A percentile compares a stretch with the other conserved stretches of the same genome.
phyloP scores from a whole-genome alignment of 2,329 filamentous ascomycete genomes.

The Tolypocladium paradoxum region DNA sequence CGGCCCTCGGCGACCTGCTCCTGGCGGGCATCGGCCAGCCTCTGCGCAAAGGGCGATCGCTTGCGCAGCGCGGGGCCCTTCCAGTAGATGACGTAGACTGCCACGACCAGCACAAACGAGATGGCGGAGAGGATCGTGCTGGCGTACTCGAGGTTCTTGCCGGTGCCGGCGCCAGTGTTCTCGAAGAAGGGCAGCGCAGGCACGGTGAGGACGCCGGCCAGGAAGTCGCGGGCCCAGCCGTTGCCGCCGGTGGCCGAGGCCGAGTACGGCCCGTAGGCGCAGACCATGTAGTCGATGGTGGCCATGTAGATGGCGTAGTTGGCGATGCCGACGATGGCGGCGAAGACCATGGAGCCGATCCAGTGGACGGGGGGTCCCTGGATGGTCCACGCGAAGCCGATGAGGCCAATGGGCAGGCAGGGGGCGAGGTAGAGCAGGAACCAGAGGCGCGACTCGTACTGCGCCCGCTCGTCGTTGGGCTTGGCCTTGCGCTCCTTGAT shows the following conservation, averaged over 20 bases:
- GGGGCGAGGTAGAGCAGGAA: conserved; percentile 53
- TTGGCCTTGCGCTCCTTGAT: conserved; percentile 38
- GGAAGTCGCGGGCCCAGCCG: conserved; percentile 61
- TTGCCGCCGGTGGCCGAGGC: conserved; percentile 69
- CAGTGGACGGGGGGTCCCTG: conserved; percentile 54
- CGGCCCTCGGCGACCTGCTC: conserved; percentile 18
- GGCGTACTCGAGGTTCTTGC: conserved; percentile 45
- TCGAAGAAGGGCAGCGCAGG: conserved; percentile 54
- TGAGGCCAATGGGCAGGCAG: conserved; percentile 53
- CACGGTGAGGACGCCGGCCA: conserved; percentile 61
- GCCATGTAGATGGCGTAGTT: conserved; percentile 69
- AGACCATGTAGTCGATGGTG: conserved; percentile 69
- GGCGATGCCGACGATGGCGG: conserved; percentile 57
- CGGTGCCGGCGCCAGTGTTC: conserved; percentile 38
- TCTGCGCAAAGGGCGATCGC: conserved; percentile 54
- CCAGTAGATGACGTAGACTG: conserved; percentile 58
- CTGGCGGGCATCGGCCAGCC: conserved; percentile 35
- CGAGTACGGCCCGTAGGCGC: conserved; percentile 61
- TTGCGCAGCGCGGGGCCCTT: conserved; percentile 49
- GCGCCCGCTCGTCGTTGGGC: conserved; percentile 44
- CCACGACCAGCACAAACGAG: conserved; percentile 47
- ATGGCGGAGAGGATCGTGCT: conserved; percentile 55
- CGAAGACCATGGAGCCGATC: conserved; percentile 57
- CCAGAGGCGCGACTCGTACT: conserved; percentile 59
- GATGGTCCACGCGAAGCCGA: conserved; percentile 60